Evolutionary conservation across 495 filamentous ascomycete species (phyloP).

Genomic region (Amorphotheca resinae): DNA sequence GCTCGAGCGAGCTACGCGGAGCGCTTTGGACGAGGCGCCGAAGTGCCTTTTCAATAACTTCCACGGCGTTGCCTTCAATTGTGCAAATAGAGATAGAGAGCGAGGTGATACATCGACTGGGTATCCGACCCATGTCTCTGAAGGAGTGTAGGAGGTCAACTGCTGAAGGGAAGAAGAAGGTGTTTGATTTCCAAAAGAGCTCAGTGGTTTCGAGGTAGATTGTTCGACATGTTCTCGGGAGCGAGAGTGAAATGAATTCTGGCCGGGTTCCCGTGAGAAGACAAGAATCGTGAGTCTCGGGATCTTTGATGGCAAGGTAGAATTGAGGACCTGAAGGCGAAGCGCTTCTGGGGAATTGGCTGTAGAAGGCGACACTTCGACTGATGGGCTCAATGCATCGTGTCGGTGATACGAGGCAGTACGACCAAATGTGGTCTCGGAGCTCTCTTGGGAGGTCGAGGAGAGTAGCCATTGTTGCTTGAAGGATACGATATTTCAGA

Average conservation of each 20-base stretch:
- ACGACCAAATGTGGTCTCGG: slow-evolving; percentile 7
- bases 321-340: slow-evolving; percentile 4
- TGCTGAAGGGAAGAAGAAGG: slow-evolving; percentile 6
- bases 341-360: neutral
- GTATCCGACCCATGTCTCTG: slow-evolving; percentile 10
- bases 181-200: slow-evolving; percentile 14
- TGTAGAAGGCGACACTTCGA: slow-evolving; percentile 2
- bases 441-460: slow-evolving; percentile 11
- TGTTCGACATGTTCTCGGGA: slow-evolving; percentile 5
- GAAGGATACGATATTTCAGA: too few species aligned
- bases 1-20: neutral
- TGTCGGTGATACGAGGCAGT: slow-evolving; percentile 7
- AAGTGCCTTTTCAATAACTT: neutral
- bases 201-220: slow-evolving; percentile 2
- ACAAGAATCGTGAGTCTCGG: neutral
- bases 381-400: neutral
- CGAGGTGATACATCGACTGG: slow-evolving; percentile 6
- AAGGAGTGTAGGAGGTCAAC: neutral
- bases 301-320: slow-evolving; percentile 1
- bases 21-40: neutral
- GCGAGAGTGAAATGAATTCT: neutral
- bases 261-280: neutral
- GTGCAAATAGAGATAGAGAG: neutral
- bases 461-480: slow-evolving; percentile 1
- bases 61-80: neutral